phyloP scores from a whole-genome alignment of 352 stramenopile species.

The Phytopythium delawarense region DNA sequence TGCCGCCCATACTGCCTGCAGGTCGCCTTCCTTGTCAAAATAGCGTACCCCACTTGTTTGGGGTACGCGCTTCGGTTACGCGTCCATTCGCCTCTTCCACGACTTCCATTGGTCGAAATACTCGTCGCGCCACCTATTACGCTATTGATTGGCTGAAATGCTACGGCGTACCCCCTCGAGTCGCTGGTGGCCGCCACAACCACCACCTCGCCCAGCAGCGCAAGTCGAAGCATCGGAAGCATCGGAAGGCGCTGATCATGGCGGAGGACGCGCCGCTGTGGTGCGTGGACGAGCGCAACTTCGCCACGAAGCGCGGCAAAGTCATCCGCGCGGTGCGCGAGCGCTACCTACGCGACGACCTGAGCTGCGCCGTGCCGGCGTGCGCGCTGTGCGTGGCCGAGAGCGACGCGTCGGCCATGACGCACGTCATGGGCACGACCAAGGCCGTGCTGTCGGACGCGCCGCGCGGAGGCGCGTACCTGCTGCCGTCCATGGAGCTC shows the following conservation, averaged over 20 bases:
- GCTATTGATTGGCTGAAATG: no score
- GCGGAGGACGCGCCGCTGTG: constrained; percentile 32
- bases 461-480: constrained; percentile 50
- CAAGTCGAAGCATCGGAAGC: no score
- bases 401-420: constrained; percentile 47
- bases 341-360: constrained; percentile 86
- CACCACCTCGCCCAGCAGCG: no score
- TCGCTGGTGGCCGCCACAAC: not conserved
- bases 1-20: not conserved
- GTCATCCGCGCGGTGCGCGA: constrained; percentile 82
- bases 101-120: no score
- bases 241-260: not conserved
- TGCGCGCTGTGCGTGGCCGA: constrained; percentile 61
- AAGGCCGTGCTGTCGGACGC: constrained; percentile 56
- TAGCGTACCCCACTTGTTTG: no score
- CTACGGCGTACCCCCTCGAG: no score
- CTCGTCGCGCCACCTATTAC: no score
- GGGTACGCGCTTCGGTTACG: no score
- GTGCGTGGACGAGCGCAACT: constrained; percentile 73
- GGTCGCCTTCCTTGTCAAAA: no score
- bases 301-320: constrained; percentile 73
- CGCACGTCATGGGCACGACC: constrained; percentile 47
- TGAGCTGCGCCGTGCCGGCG: constrained; percentile 65
- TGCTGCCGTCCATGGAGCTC: constrained; percentile 89
- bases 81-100: no score